These are phyloP conservation scores for Jatropha curcas DNA, from an alignment of 345 rosid genomes.

Conservation along the genomic window DNA sequence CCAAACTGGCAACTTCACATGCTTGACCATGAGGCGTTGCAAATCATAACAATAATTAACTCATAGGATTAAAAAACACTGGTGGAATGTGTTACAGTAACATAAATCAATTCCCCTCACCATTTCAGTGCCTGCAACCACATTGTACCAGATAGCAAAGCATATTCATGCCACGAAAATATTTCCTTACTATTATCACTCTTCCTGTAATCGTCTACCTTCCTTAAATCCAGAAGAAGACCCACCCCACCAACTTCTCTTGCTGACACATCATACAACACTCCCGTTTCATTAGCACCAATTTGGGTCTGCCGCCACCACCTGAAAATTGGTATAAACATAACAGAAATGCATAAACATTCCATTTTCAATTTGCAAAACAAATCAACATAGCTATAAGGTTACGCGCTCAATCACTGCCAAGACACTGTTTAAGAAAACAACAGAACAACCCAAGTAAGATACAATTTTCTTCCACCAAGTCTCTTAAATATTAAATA, in stretches of 20 bases:
- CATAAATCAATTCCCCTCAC: constrained; percentile 8
- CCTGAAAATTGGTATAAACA: constrained; percentile 4
- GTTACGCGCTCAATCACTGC: no score
- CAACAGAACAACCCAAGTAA: no score
- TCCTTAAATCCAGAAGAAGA: constrained; percentile 9
- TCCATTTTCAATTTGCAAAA: background rate
- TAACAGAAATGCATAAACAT: background rate
- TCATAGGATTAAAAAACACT: background rate
- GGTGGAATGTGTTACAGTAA: background rate
- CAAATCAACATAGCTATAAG: background rate
- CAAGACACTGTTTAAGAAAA: no score
- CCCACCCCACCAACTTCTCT: background rate
- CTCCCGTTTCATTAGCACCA: constrained; percentile 6
- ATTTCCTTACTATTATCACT: constrained; percentile 4
- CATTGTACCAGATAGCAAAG: constrained; percentile 24
- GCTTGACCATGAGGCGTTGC: background rate
- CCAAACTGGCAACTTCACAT: background rate
- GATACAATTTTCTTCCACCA: no score
- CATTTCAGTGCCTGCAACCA: constrained; percentile 30
- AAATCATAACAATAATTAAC: background rate
- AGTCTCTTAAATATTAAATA: no score
- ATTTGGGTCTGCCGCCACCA: constrained; percentile 22
- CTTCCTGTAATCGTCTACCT: background rate
- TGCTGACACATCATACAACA: constrained; percentile 19
- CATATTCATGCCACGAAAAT: constrained; percentile 15